Evolutionary conservation across 345 rosid species (phyloP), one percentile per base, ranked within the genome.

Genomic region (Durio zibethinus): DNA sequence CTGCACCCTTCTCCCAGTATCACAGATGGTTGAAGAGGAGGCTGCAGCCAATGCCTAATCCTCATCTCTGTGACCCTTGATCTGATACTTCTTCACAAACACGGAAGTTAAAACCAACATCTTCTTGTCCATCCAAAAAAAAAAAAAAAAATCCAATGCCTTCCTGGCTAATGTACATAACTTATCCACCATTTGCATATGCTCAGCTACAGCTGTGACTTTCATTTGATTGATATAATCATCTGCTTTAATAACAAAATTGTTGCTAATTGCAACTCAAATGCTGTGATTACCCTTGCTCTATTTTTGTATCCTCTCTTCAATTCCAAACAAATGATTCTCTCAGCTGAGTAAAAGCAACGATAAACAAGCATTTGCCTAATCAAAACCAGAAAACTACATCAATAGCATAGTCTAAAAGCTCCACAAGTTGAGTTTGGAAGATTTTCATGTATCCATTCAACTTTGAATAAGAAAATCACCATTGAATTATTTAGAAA

Each of bases 11-110:
- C 97, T 80, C 9, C 82, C 97, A 23, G 94, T 82, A 6, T 82
- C 91, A 40, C 92, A 84, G 72, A 78, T 57, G 78, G 88, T 70
- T 0, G 99, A 96, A 83, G 98, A 93, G 81, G 85, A 81, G 82
- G 97, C 90, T 23, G 98, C 93, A 47, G 98, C 98, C 23, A 90
- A 89, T 35, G 98, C 91, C 68, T 96, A 84, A 80, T 43, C 78
- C 5, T 29, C 76, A 11, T 52, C 31, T 3, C 10, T 15, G 21
- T 43, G 35, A 52, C 31, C 75, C 47, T 29, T 9, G 76, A 74
- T 74, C 76, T 65, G 83, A 52, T 77, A 70, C 33, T 72, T 79
- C 72, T 20, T 47, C 69, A n/a, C 47, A 42, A 27, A 38, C n/a
- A 38, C 10, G 35, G 48, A 72, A 77, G 29, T 42, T 75, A 23